These are phyloP conservation scores for Teratosphaeria gauchensis DNA, from an alignment of 2,329 filamentous ascomycete species.

Conservation along the genomic window DNA sequence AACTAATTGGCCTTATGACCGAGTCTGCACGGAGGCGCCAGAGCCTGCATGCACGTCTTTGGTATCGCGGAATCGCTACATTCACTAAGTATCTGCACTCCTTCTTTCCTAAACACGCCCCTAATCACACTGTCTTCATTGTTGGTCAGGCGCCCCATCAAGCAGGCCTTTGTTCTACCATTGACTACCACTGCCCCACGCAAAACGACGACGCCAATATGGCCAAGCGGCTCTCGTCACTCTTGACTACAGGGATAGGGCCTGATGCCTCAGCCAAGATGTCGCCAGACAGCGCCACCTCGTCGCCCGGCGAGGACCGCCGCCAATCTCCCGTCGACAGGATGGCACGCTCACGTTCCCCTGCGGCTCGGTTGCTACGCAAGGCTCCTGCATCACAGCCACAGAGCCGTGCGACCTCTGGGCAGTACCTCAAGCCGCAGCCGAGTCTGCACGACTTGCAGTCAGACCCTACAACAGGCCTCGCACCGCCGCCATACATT, in stretches of 20 bases:
- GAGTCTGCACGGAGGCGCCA: not conserved
- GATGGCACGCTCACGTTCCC: not conserved
- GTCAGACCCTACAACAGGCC: not conserved
- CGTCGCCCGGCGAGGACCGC: not conserved
- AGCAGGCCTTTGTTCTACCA: not conserved
- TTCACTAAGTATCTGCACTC: not conserved
- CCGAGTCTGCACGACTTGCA: not conserved
- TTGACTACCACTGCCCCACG: not conserved
- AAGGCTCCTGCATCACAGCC: not conserved
- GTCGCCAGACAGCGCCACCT: not conserved
- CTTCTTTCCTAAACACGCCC: not conserved
- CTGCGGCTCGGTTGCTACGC: not conserved
- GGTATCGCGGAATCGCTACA: not conserved
- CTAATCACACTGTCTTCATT: not conserved
- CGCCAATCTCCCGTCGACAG: not conserved
- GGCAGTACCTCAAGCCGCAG: not conserved
- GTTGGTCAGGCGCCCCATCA: not conserved
- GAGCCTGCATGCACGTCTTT: not conserved
- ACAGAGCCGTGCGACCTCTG: not conserved
- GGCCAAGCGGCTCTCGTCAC: not conserved
- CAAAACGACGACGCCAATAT: not conserved
- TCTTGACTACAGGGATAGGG: not conserved
- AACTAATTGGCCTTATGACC: not conserved
- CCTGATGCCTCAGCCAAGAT: not conserved
- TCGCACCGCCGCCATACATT: not conserved